phyloP scores from a whole-genome alignment of 164 flowering plant genomes.

The Nymphaea colorata region DNA sequence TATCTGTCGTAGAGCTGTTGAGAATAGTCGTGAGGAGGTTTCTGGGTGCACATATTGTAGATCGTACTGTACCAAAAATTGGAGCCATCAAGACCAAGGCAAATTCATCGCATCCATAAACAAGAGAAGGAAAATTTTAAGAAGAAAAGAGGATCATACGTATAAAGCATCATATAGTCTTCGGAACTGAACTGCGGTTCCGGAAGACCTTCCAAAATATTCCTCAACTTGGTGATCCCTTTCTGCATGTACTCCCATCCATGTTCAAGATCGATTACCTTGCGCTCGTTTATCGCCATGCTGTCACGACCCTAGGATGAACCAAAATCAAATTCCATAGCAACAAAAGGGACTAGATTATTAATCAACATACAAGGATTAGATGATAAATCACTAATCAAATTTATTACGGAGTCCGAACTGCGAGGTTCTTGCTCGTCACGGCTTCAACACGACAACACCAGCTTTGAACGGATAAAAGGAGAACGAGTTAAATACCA shows the following conservation, averaged over 20 bases:
- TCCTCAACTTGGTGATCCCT: conserved; percentile 81
- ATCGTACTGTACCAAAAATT: conserved; percentile 45
- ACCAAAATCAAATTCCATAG: no score
- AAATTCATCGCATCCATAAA: no score
- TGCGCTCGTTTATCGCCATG: conserved; percentile 39
- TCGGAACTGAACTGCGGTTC: conserved; percentile 67
- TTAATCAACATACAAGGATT: no score
- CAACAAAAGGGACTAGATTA: no score
- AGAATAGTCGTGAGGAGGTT: conserved; percentile 86
- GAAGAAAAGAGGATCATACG: conserved; percentile 30
- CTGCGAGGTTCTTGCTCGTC: no score
- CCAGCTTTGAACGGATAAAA: no score
- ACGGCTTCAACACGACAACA: no score
- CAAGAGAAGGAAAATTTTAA: neutral
- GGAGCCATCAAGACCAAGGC: neutral
- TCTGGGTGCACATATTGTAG: conserved; percentile 89
- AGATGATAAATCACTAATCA: no score
- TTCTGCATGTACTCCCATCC: conserved; percentile 83
- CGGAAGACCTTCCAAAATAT: conserved; percentile 55
- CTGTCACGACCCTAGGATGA: neutral
- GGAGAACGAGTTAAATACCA: no score
- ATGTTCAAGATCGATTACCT: conserved; percentile 58
- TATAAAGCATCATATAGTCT: conserved; percentile 81
- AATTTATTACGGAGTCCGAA: no score
- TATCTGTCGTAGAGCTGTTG: conserved; percentile 82